These are phyloP conservation scores for Piper longum DNA, from an alignment of 164 flowering plant species.

Conservation along the genomic window DNA sequence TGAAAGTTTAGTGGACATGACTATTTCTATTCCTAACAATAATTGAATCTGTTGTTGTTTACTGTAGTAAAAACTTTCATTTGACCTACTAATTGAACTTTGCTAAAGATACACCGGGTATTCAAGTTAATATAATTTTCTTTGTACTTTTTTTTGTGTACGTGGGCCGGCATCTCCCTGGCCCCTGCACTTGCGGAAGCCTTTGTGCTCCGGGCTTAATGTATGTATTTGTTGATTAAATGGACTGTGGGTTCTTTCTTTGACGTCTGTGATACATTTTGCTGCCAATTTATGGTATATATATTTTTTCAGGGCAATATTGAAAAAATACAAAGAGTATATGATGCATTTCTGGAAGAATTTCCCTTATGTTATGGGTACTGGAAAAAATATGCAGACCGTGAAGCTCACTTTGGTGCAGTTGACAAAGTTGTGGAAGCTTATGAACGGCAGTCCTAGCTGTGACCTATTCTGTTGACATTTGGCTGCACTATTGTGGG, in stretches of 20 bases:
- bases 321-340: slow-evolving; percentile 60
- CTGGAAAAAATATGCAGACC: slow-evolving; percentile 99
- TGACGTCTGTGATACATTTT: not conserved
- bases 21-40: no score
- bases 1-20: no score
- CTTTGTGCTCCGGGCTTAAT: no score
- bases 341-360: slow-evolving; percentile 89
- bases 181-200: no score
- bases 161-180: no score
- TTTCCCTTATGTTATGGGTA: slow-evolving; percentile 99
- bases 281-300: not conserved
- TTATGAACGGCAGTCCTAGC: slow-evolving; percentile 90
- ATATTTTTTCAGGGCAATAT: slow-evolving; percentile 47
- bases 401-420: slow-evolving; percentile 67
- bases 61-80: no score
- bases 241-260: not conserved
- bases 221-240: no score
- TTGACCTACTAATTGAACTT: no score
- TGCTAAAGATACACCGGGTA: no score
- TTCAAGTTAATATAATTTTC: no score
- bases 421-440: slow-evolving; percentile 87
- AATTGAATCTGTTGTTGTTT: no score
- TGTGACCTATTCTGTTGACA: slow-evolving; percentile 96
- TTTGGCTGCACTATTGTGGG: slow-evolving; percentile 93
- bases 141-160: no score